phyloP scores from a whole-genome alignment of 495 filamentous ascomycete genomes.

The Halenospora varia region DNA sequence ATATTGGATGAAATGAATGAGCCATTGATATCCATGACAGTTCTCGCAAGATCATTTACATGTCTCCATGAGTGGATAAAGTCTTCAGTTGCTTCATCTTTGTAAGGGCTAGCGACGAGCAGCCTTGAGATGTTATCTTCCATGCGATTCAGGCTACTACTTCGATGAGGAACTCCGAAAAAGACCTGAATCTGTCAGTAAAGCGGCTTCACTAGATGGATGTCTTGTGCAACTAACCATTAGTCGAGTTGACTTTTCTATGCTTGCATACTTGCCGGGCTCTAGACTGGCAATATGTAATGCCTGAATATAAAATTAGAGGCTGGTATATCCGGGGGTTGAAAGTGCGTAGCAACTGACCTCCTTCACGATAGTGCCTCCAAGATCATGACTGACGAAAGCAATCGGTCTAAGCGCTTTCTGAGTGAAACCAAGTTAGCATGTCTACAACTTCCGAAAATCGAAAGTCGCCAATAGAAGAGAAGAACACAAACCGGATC shows the following conservation, averaged over 20 bases:
- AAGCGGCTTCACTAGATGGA: too few species aligned
- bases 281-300: neutral
- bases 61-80: conserved; percentile 5
- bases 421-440: conserved; percentile 1
- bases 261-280: conserved; percentile 11
- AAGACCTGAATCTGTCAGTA: too few species aligned
- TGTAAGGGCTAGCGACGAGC: neutral
- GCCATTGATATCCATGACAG: conserved; percentile 8
- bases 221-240: conserved; percentile 15
- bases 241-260: conserved; percentile 17
- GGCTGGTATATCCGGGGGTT: too few species aligned
- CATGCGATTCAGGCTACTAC: conserved; percentile 2
- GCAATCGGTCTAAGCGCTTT: conserved; percentile 17
- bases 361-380: conserved; percentile 23
- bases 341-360: conserved; percentile 10
- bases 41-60: conserved; percentile 11
- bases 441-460: conserved; percentile 1
- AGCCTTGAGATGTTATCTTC: conserved; percentile 17
- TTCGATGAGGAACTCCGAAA: conserved; percentile 17
- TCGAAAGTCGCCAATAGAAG: too few species aligned
- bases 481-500: conserved; percentile 5
- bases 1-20: conserved; percentile 14
- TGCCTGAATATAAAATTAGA: conserved; percentile 3
- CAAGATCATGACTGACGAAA: conserved; percentile 24
- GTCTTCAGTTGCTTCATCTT: neutral